phyloP scores from a whole-genome alignment of 345 rosid genomes.

The Cardiospermum halicacabum region DNA sequence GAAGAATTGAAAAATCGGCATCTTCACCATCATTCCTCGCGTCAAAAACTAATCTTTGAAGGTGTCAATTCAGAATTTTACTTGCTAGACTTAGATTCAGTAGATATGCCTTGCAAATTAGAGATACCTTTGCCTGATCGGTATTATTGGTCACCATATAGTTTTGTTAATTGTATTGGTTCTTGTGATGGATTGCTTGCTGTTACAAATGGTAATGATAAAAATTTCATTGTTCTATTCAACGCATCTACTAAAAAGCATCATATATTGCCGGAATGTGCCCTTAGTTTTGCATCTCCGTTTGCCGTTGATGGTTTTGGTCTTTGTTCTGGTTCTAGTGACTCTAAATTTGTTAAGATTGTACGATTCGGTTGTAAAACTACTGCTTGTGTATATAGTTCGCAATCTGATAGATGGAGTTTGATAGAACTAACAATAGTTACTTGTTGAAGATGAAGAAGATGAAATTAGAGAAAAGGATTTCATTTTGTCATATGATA shows the following conservation, averaged over 20 bases:
- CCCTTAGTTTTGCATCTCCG: background rate
- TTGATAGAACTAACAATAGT: no score
- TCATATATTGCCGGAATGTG: background rate
- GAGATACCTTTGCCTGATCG: background rate
- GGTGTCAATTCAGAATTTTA: background rate
- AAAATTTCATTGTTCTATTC: background rate
- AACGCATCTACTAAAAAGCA: background rate
- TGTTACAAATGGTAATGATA: background rate
- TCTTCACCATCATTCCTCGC: background rate
- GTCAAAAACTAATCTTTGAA: background rate
- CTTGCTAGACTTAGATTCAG: background rate
- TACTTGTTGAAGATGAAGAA: no score
- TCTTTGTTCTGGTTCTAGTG: background rate
- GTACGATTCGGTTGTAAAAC: no score
- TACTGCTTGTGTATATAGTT: no score
- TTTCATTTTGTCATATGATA: background rate
- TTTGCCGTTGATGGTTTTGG: background rate
- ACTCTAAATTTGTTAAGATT: background rate
- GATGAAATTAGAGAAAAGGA: no score
- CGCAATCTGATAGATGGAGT: no score
- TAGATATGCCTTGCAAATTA: background rate
- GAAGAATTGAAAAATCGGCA: no score
- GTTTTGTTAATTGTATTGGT: background rate
- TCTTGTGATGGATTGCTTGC: constrained; percentile 1
- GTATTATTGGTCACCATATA: no score